phyloP scores from a whole-genome alignment of 1,139 yeast species.

The Candida tropicalis region DNA sequence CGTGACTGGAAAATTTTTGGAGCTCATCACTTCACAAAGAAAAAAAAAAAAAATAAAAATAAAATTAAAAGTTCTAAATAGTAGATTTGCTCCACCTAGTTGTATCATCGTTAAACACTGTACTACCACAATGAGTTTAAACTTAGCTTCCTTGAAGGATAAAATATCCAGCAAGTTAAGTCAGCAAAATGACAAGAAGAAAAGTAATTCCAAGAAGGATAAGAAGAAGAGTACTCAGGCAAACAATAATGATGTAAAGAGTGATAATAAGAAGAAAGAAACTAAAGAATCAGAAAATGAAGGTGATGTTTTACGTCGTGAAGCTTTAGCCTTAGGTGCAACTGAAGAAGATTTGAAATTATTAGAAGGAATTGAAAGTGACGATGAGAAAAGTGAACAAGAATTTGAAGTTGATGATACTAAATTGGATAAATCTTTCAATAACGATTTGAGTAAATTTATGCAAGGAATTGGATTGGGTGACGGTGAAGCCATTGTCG shows the following conservation, averaged over 20 bases:
- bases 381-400: slow-evolving; percentile 63
- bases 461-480: slow-evolving; percentile 72
- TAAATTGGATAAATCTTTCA: slow-evolving; percentile 50
- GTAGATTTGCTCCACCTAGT: not conserved
- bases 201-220: slow-evolving; percentile 17
- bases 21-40: slow-evolving; percentile 3
- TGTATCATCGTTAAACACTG: not conserved
- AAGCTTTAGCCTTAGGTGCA: slow-evolving; percentile 72
- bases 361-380: slow-evolving; percentile 43
- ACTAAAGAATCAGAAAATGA: not conserved
- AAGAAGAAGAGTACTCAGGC: slow-evolving; percentile 23
- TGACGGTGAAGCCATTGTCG: slow-evolving; percentile 36
- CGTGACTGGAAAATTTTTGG: not conserved
- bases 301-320: slow-evolving; percentile 56
- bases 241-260: slow-evolving; percentile 19
- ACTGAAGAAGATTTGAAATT: slow-evolving; percentile 64
- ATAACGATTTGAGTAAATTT: slow-evolving; percentile 61
- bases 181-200: slow-evolving; percentile 19
- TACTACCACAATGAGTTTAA: slow-evolving; percentile 23
- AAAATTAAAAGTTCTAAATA: too few relatives aligned
- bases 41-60: not conserved
- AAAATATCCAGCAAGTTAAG: slow-evolving; percentile 53
- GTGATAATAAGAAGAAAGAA: slow-evolving; percentile 15
- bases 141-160: slow-evolving; percentile 58
- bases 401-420: slow-evolving; percentile 51